Evolutionary conservation across 129 eudicot genomes (phyloP).

Genomic region (Chrysanthemum seticuspe): DNA sequence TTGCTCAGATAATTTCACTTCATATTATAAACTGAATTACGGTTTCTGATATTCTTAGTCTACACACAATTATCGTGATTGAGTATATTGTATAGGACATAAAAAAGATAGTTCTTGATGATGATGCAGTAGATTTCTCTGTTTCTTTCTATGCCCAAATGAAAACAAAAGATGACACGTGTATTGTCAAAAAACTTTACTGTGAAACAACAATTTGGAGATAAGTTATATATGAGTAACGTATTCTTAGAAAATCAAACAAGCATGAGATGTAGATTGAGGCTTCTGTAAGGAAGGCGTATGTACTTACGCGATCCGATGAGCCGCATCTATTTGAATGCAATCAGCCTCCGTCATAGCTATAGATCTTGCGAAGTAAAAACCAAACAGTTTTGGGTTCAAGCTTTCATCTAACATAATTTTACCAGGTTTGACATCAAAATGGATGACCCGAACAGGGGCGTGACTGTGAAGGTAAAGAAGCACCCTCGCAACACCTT

Average conservation of each 20-base stretch:
- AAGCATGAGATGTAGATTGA: not conserved
- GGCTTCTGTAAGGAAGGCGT: not conserved
- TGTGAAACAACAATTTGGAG: no score
- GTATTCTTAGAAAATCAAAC: not conserved
- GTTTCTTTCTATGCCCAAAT: no score
- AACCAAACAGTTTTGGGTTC: constrained; percentile 7
- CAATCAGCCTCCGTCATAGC: not conserved
- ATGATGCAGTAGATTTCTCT: no score
- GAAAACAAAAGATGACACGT: no score
- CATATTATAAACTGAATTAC: no score
- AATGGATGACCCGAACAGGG: constrained; percentile 12
- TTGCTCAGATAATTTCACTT: no score
- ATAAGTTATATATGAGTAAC: no score
- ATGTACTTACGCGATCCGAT: not conserved
- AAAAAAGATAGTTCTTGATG: no score
- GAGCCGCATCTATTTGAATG: not conserved
- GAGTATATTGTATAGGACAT: no score
- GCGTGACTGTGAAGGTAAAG: not conserved
- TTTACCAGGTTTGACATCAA: constrained; percentile 7
- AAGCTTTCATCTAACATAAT: constrained; percentile 7
- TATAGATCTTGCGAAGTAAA: not conserved
- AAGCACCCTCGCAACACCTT: not conserved
- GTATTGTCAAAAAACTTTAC: no score
- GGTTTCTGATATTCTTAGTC: no score
- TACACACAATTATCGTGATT: no score